Evolutionary conservation across 2,329 filamentous ascomycete genomes (phyloP), one percentile per base, ranked within the genome.

Genomic region (Dendrostoma leiphaemia): DNA sequence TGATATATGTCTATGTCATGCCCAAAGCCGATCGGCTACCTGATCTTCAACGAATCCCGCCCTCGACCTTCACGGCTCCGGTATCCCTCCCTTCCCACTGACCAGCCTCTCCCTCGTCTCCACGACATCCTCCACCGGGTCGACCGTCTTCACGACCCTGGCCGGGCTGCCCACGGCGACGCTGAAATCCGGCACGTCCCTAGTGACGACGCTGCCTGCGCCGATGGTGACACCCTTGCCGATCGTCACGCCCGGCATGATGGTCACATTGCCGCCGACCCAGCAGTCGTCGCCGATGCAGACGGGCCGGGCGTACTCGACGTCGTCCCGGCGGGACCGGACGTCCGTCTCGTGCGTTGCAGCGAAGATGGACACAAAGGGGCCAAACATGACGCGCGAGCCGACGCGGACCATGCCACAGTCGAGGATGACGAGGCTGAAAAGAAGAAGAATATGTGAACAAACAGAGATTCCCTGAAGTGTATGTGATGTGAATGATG

Each of bases 391-490:
- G 2, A 88, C 89, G 26, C 89, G 80, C 24, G 86, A 78, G 0
- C 89, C 89, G 44, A 92, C 87, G 4, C 68, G 74, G 37, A 92
- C 85, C 2, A 83, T 73, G 60, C 83, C 88, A n/a, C 85, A 90
- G 65, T 93, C 89, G 13, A 91, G 73, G 56, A 91, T 85, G 2
- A 83, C 82, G 52, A 79, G 65, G 56, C 75, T 77, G 8, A n/a
- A 7, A 3, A 23, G 8, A 21, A 15, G 10, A 13, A 40, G 21
- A 40, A 40, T 6, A 43, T 24, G 24, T 13, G 17, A 10, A 29
- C 6, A n/a, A 38, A 13, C 35, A 43, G 12, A 43, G 4, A 21
- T 23, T 28, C n/a, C n/a, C n/a, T n/a, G n/a, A n/a, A n/a, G n/a
- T n/a, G n/a, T n/a, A n/a, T n/a, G n/a, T n/a, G n/a, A n/a, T n/a